Evolutionary conservation across 176 grass and related monocot genomes (phyloP), one percentile per base, ranked within the genome.

Genomic region (Lolium rigidum): DNA sequence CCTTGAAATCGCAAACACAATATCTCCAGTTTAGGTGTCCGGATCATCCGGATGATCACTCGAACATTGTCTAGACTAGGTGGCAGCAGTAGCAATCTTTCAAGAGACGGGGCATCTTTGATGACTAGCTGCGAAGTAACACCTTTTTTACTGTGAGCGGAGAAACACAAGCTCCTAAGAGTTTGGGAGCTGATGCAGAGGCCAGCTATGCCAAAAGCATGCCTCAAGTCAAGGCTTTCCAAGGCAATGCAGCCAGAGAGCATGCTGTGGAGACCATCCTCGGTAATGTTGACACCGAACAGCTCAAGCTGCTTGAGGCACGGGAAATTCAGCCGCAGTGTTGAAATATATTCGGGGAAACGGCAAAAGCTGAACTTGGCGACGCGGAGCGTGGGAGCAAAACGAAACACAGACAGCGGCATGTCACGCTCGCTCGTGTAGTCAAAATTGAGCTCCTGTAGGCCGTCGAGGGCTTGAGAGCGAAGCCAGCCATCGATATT

Each of bases 301-400:
- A 66, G 13, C 11, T 25, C 13, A 26, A 66, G 63, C 13, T 66
- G 13, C 63, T 35, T 66, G 25, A 31, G 25, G 63, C 63, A 66
- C 13, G 63, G 63, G 26, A 66, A 66, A 35, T 66, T 66, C 63
- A 66, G 63, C 26, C 2, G 0, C 5, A 66, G 13, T 2, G 26
- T 35, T 66, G 63, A 35, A 66, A 66, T 31, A 6, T 26, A 66
- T 66, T 66, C 26, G 6, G 76, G 75, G 17, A 82, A 82, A 21
- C 0, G 0, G 26, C 63, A 69, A 11, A 4, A 0, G 3, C 3
- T 1, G 26, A 82, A 82, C 18, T 0, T 9, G 48, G 79, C 79
- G 5, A 22, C 17, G 18, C 47, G 3, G 12, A 82, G 79, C 26
- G 63, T 54, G 26, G 62, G 13, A 0, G 63, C 65, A 46, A 82